Evolutionary conservation across 169 alveolate species (phyloP), one percentile per base, ranked within the genome.

Genomic region (Eimeria acervulina): DNA sequence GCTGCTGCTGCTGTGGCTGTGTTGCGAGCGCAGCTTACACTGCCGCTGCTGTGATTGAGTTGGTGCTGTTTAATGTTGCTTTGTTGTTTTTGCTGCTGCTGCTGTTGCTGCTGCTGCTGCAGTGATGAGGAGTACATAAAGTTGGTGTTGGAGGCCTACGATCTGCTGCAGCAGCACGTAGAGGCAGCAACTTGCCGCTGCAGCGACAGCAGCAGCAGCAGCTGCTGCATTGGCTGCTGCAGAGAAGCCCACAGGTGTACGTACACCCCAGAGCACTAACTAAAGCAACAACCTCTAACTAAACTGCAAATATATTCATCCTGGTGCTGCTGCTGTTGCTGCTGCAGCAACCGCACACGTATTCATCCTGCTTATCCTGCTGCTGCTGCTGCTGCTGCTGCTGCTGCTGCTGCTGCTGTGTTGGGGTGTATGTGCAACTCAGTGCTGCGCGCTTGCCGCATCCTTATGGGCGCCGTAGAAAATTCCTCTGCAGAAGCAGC

Each of bases 21-120:
- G n/a, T n/a, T n/a, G n/a, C n/a, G n/a, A n/a, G n/a, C n/a, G n/a
- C n/a, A n/a, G n/a, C n/a, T n/a, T n/a, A n/a, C n/a, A n/a, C 55
- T 47, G 55, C 55, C 12, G 55, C 55, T 47, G 55, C 55, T 47
- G 55, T 12, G 5, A 12, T 12, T 47, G 55, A 7, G 55, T 12
- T 47, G 12, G 55, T 12, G 55, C 12, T 47, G 55, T 12, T 47
- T 7, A 47, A 47, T 47, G 55, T 13, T 23, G 42, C 33, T 68
- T 68, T 23, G 38, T n/a, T 47, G 55, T 12, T 47, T 5, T 47
- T 47, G 55, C 55, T 47, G 55, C 55, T 47, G 55, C 12, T 72
- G 74, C 74, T 72, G 83, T 28, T 72, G 83, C 83, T 72, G 83
- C 47, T 72, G 83, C 83, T 72, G 83, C 47, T 72, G 83, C 83